Percentiles rank a stretch among this genome's conserved stretches.
phyloP scores from a whole-genome alignment of 2,329 filamentous ascomycete species.

The Pseudocercospora crystallina region DNA sequence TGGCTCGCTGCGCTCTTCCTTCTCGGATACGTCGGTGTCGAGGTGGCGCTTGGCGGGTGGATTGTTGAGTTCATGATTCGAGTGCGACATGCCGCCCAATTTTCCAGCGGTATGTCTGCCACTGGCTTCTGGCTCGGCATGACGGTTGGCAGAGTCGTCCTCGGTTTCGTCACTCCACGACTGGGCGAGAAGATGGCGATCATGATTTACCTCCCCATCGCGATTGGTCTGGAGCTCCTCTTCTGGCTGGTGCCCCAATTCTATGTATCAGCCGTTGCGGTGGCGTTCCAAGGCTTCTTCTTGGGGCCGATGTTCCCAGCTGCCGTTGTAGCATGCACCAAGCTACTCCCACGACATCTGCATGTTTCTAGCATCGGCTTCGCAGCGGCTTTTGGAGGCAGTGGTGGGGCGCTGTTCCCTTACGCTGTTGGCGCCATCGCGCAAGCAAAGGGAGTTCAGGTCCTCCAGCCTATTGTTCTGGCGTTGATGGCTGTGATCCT shows the following conservation, averaged over 20 bases:
- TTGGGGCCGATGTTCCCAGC: conserved; percentile 77
- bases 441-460: conserved; percentile 58
- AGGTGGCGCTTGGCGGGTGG: conserved; percentile 77
- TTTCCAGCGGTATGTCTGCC: conserved; percentile 71
- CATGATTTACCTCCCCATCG: conserved; percentile 62
- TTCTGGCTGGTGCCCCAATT: conserved; percentile 83
- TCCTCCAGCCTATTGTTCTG: conserved; percentile 61
- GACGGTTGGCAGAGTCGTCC: conserved; percentile 68
- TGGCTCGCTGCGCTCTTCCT: conserved; percentile 76
- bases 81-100: conserved; percentile 66
- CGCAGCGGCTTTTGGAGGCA: conserved; percentile 72
- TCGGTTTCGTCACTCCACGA: conserved; percentile 74
- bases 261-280: conserved; percentile 69
- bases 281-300: conserved; percentile 74
- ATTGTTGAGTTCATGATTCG: conserved; percentile 85
- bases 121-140: conserved; percentile 85
- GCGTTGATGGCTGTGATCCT: conserved; percentile 54
- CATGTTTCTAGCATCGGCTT: conserved; percentile 83
- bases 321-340: conserved; percentile 70
- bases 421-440: conserved; percentile 69
- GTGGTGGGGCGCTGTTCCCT: conserved; percentile 66
- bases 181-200: conserved; percentile 67
- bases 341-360: conserved; percentile 68
- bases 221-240: conserved; percentile 65
- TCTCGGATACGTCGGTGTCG: conserved; percentile 74